phyloP scores from a whole-genome alignment of 495 filamentous ascomycete species.

The Bombardia bombarda region DNA sequence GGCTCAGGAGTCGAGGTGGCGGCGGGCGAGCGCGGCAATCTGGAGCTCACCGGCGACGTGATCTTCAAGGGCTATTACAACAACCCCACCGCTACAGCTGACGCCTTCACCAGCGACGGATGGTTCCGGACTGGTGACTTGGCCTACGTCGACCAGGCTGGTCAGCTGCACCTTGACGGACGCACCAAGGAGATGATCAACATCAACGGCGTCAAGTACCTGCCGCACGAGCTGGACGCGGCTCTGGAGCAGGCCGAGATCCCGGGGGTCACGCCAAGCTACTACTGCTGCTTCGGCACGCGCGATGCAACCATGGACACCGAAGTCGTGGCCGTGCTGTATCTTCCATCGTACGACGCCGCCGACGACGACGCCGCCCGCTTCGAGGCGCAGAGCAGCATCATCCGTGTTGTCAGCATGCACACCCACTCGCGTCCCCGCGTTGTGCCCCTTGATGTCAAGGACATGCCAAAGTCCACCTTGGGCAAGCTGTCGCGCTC shows the following conservation, averaged over 20 bases:
- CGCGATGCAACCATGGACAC: slow-evolving; percentile 22
- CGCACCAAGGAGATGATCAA: slow-evolving; percentile 53
- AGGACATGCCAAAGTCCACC: slow-evolving; percentile 26
- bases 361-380: background rate
- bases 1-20: background rate
- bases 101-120: slow-evolving; percentile 51
- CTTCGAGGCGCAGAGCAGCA: background rate
- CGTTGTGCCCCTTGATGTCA: background rate
- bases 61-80: slow-evolving; percentile 57
- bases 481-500: slow-evolving; percentile 43
- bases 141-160: slow-evolving; percentile 38
- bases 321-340: slow-evolving; percentile 31
- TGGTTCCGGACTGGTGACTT: slow-evolving; percentile 65
- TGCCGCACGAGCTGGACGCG: slow-evolving; percentile 32
- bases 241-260: slow-evolving; percentile 33
- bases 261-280: slow-evolving; percentile 15
- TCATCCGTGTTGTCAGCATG: no score
- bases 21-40: slow-evolving; percentile 10
- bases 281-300: slow-evolving; percentile 22
- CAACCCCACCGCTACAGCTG: slow-evolving; percentile 43
- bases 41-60: slow-evolving; percentile 27
- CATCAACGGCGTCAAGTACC: slow-evolving; percentile 46
- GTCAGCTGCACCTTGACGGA: slow-evolving; percentile 47
- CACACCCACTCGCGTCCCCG: no score
- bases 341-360: slow-evolving; percentile 12